Evolutionary conservation across 2,329 filamentous ascomycete species (phyloP).

Genomic region (Exophiala lecanii-corni): DNA sequence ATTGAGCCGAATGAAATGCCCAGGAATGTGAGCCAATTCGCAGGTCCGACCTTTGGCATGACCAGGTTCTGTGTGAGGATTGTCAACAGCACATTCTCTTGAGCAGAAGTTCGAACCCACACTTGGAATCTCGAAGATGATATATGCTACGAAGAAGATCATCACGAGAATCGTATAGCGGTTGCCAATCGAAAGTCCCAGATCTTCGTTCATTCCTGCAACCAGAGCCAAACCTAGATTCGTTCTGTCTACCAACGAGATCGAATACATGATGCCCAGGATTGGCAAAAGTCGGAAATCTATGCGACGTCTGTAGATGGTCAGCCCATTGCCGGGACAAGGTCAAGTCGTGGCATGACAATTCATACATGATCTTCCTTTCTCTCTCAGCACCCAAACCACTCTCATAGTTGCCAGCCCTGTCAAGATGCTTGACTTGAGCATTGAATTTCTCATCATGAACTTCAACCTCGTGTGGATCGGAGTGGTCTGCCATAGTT

Average conservation of each 20-base stretch:
- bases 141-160: constrained; percentile 30
- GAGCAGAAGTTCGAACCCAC: constrained; percentile 37
- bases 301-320: constrained; percentile 18
- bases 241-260: constrained; percentile 36
- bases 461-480: too few species aligned
- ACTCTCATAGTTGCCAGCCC: too few species aligned
- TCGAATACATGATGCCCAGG: constrained; percentile 37
- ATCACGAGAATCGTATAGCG: constrained; percentile 30
- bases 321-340: too few species aligned
- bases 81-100: constrained; percentile 12
- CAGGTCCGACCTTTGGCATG: constrained; percentile 43
- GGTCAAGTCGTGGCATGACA: too few species aligned
- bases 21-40: constrained; percentile 59
- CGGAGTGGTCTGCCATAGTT: too few species aligned
- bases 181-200: constrained; percentile 26
- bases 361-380: too few species aligned
- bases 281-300: constrained; percentile 39
- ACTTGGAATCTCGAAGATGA: constrained; percentile 10
- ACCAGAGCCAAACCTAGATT: constrained; percentile 30
- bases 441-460: too few species aligned
- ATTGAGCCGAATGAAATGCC: constrained; percentile 51
- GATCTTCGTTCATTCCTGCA: constrained; percentile 29
- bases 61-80: constrained; percentile 35
- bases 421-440: too few species aligned
- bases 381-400: too few species aligned